Conservation (phyloP, 1,284 basidiomycete species). For the Paramarasmius palmivorus region DNA sequence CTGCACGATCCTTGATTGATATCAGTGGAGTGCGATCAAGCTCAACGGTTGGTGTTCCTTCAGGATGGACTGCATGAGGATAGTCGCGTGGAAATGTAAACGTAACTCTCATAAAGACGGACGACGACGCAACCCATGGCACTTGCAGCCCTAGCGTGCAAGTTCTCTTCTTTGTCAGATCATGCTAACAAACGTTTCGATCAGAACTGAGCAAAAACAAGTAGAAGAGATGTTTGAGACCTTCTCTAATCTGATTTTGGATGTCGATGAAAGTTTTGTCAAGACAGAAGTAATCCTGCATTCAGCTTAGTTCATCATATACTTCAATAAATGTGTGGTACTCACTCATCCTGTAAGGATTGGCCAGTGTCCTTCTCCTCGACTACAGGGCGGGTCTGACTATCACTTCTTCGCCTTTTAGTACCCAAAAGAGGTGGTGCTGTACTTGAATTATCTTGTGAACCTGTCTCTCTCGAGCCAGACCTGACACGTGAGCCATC, state of each 20-base stretch:
- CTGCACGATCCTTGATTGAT: constrained; percentile 71
- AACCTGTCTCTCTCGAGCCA: constrained; percentile 27
- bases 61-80: constrained; percentile 60
- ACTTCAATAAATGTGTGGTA: constrained; percentile 9
- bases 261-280: constrained; percentile 65
- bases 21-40: constrained; percentile 84
- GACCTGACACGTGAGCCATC: constrained; percentile 36
- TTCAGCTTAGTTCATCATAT: constrained; percentile 5
- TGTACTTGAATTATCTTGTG: constrained; percentile 9
- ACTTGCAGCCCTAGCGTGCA: constrained; percentile 88
- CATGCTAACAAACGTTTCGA: constrained; percentile 53
- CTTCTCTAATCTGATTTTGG: constrained; percentile 85
- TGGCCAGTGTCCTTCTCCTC: constrained; percentile 47
- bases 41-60: constrained; percentile 76
- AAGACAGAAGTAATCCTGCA: constrained; percentile 76
- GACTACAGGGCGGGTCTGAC: constrained; percentile 34
- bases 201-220: constrained; percentile 1
- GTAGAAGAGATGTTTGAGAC: constrained; percentile 35
- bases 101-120: constrained; percentile 85
- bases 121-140: constrained; percentile 84
- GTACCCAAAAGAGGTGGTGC: constrained; percentile 3
- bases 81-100: constrained; percentile 89
- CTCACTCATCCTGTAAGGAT: constrained; percentile 79
- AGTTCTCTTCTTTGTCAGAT: constrained; percentile 76
- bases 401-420: constrained; percentile 41